Evolutionary conservation across 352 stramenopile species (phyloP).

Genomic region (Elongisporangium prolatum): DNA sequence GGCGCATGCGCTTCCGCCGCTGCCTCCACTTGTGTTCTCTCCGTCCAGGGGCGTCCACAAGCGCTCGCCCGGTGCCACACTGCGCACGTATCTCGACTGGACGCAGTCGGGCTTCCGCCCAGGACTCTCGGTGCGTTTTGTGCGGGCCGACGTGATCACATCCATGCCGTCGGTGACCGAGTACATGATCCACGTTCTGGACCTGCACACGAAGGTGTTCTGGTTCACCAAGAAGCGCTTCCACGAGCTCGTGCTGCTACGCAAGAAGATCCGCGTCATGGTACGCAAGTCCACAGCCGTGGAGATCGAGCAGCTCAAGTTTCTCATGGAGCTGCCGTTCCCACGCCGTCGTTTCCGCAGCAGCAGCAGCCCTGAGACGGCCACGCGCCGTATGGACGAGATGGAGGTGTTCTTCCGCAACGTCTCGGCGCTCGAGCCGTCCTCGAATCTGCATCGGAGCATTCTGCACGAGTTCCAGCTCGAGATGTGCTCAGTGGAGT

Average conservation of each 20-base stretch:
- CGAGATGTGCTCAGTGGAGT: slow-evolving; percentile 70
- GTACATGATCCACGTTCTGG: slow-evolving; percentile 72
- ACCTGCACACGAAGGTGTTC: slow-evolving; percentile 78
- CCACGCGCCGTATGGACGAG: slow-evolving; percentile 44
- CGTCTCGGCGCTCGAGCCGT: slow-evolving; percentile 57
- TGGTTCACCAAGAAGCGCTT: slow-evolving; percentile 83
- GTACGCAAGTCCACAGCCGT: slow-evolving; percentile 27
- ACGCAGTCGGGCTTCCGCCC: slow-evolving; percentile 39
- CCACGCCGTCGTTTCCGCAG: slow-evolving; percentile 52
- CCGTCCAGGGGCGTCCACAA: slow-evolving; percentile 31
- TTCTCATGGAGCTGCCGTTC: slow-evolving; percentile 71
- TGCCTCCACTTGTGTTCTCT: slow-evolving; percentile 53
- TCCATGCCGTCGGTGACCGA: slow-evolving; percentile 60
- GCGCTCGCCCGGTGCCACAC: slow-evolving; percentile 32
- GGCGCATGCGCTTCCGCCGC: slow-evolving; percentile 34
- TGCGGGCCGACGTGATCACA: slow-evolving; percentile 50
- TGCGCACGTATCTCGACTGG: slow-evolving; percentile 56
- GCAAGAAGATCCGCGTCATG: slow-evolving; percentile 52
- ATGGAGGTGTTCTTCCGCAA: slow-evolving; percentile 77
- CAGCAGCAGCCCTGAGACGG: slow-evolving; percentile 27
- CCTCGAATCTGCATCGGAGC: slow-evolving; percentile 43
- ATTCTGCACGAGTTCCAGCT: slow-evolving; percentile 64
- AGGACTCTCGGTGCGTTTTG: slow-evolving; percentile 64
- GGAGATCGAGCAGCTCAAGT: slow-evolving; percentile 64
- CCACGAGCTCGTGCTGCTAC: slow-evolving; percentile 63